A percentile compares a stretch with the other conserved stretches of the same genome.
Evolutionary conservation across 1,139 yeast genomes (phyloP).

Genomic region (Kazachstania sp.): DNA sequence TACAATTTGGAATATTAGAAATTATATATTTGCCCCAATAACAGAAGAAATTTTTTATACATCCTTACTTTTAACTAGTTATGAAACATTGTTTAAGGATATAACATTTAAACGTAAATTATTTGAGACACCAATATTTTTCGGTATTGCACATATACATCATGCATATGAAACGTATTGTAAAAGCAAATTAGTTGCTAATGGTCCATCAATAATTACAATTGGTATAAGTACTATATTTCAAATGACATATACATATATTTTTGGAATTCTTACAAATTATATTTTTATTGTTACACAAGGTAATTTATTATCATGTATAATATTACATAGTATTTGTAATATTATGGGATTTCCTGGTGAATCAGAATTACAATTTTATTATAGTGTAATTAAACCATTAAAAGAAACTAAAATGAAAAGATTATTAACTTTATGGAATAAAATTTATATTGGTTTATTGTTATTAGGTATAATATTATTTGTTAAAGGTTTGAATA

Average conservation of each 20-base stretch:
- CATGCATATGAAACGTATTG: conserved; percentile 57
- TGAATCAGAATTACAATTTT: conserved; percentile 15
- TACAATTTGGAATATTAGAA: conserved; percentile 49
- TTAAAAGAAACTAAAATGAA: neutral
- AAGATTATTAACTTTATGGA: conserved; percentile 17
- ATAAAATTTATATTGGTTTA: conserved; percentile 15
- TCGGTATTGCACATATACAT: conserved; percentile 89
- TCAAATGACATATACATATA: conserved; percentile 64
- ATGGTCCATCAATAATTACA: conserved; percentile 20
- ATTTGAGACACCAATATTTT: conserved; percentile 54
- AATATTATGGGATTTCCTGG: conserved; percentile 73
- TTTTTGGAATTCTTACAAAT: conserved; percentile 74
- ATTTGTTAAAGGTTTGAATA: conserved; percentile 4
- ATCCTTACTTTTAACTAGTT: conserved; percentile 41
- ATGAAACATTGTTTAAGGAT: conserved; percentile 33
- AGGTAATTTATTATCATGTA: conserved; percentile 53
- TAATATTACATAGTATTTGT: conserved; percentile 63
- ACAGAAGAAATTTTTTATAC: conserved; percentile 85
- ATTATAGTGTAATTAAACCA: conserved; percentile 11
- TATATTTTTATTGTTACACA: conserved; percentile 44
- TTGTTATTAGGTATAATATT: conserved; percentile 15
- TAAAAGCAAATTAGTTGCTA: conserved; percentile 15
- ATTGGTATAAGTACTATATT: conserved; percentile 40
- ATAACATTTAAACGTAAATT: conserved; percentile 29
- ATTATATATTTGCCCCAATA: conserved; percentile 69